These are phyloP conservation scores for Floccularia luteovirens DNA, from an alignment of 768 basidiomycete species.

Conservation along the genomic window DNA sequence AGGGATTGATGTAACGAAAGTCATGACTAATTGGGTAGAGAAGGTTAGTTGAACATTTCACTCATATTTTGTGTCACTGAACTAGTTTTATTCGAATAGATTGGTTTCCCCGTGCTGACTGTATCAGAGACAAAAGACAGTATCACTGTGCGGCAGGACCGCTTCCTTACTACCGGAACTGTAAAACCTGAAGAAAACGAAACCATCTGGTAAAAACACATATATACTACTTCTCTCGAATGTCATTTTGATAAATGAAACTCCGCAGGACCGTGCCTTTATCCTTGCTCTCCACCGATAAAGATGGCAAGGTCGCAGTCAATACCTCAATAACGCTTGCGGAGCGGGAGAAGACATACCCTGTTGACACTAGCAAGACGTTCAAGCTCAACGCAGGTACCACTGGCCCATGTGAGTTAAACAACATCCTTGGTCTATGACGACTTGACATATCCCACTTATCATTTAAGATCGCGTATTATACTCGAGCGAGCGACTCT, in stretches of 20 bases:
- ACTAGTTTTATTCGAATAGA: constrained; percentile 28
- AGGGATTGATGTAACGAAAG: constrained; percentile 59
- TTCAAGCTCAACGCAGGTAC: constrained; percentile 93
- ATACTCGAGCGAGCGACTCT: constrained; percentile 75
- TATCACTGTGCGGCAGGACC: constrained; percentile 79
- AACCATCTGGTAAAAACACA: constrained; percentile 63
- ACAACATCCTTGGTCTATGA: constrained; percentile 1
- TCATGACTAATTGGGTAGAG: constrained; percentile 92
- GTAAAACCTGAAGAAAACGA: constrained; percentile 78
- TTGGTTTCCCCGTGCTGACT: constrained; percentile 85
- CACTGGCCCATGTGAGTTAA: constrained; percentile 73
- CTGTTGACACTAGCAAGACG: constrained; percentile 64
- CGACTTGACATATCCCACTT: constrained; percentile 3
- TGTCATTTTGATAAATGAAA: constrained; percentile 3
- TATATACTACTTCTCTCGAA: neutral
- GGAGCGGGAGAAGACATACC: constrained; percentile 58
- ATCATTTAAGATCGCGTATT: constrained; percentile 63
- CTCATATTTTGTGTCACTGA: constrained; percentile 1
- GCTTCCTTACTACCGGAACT: constrained; percentile 84
- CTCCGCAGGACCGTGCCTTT: constrained; percentile 71
- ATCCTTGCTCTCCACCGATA: constrained; percentile 55
- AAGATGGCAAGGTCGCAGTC: constrained; percentile 46
- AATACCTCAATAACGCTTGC: constrained; percentile 60
- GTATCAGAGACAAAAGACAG: constrained; percentile 71
- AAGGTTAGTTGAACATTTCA: constrained; percentile 36